These are phyloP conservation scores for Solanum pennellii DNA, from an alignment of 257 asterid species.

Conservation along the genomic window DNA sequence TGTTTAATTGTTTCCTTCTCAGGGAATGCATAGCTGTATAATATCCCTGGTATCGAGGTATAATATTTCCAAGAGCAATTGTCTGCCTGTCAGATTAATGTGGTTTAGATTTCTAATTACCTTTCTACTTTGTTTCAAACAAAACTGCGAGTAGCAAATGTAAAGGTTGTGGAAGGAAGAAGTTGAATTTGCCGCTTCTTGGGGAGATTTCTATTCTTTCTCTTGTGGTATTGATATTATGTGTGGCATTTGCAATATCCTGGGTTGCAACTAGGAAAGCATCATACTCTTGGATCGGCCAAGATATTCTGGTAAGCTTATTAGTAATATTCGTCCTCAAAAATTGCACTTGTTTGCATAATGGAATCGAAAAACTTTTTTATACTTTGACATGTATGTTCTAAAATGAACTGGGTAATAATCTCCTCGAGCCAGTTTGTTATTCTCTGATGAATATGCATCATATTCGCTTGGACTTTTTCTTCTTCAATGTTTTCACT, in stretches of 20 bases:
- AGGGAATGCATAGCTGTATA: slow-evolving; percentile 96
- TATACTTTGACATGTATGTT: neutral
- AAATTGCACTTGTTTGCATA: neutral
- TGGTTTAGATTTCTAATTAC: neutral
- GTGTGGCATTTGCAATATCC: slow-evolving; percentile 62
- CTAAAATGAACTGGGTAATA: neutral
- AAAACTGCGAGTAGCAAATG: slow-evolving; percentile 56
- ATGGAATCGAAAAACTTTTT: neutral
- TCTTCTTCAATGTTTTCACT: neutral
- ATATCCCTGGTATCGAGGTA: slow-evolving; percentile 80
- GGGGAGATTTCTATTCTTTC: slow-evolving; percentile 78
- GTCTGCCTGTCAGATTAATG: neutral
- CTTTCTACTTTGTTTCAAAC: neutral
- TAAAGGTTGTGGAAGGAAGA: slow-evolving; percentile 53
- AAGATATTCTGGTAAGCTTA: slow-evolving; percentile 83
- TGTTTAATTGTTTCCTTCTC: slow-evolving; percentile 8
- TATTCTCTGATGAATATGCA: neutral
- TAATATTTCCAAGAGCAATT: neutral
- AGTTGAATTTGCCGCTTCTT: slow-evolving; percentile 55
- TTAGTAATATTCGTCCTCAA: neutral
- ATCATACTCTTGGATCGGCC: slow-evolving; percentile 95
- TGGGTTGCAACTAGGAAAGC: slow-evolving; percentile 89
- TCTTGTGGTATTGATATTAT: slow-evolving; percentile 49
- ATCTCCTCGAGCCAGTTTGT: neutral
- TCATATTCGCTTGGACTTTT: neutral